These are phyloP conservation scores for Taiozyma sp. DNA, from an alignment of 1,139 yeast species.

Conservation along the genomic window DNA sequence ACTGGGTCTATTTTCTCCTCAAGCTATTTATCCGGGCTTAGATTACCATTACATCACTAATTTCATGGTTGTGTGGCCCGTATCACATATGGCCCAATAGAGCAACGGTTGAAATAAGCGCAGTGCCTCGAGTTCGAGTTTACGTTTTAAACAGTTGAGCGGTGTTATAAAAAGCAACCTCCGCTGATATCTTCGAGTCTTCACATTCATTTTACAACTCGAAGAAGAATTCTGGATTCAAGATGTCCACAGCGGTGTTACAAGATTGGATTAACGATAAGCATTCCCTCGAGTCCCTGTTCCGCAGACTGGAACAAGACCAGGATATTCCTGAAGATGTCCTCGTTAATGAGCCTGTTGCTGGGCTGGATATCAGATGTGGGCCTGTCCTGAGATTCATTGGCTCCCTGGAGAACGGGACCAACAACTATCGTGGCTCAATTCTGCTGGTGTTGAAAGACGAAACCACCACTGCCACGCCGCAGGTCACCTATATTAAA, in stretches of 20 bases:
- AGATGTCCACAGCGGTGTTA: background rate
- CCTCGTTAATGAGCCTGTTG: constrained; percentile 22
- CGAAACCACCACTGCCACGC: constrained; percentile 18
- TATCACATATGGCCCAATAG: background rate
- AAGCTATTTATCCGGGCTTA: background rate
- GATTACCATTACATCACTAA: background rate
- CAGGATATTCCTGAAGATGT: constrained; percentile 7
- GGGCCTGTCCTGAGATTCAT: constrained; percentile 75
- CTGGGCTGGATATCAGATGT: constrained; percentile 49
- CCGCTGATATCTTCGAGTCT: background rate
- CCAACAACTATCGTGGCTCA: constrained; percentile 56
- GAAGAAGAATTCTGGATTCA: background rate
- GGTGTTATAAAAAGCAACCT: background rate
- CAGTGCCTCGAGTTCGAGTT: background rate
- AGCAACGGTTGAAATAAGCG: background rate
- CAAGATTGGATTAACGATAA: constrained; percentile 11
- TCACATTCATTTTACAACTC: background rate
- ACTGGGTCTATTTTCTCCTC: background rate
- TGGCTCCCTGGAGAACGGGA: constrained; percentile 48
- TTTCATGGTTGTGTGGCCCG: background rate
- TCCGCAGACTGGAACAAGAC: constrained; percentile 3
- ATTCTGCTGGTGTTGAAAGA: constrained; percentile 48
- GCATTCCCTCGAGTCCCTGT: constrained; percentile 8
- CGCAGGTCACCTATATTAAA: constrained; percentile 21
- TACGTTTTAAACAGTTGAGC: background rate